Evolutionary conservation across 1,284 basidiomycete genomes (phyloP).

Genomic region (Pseudozyma hubeiensis): DNA sequence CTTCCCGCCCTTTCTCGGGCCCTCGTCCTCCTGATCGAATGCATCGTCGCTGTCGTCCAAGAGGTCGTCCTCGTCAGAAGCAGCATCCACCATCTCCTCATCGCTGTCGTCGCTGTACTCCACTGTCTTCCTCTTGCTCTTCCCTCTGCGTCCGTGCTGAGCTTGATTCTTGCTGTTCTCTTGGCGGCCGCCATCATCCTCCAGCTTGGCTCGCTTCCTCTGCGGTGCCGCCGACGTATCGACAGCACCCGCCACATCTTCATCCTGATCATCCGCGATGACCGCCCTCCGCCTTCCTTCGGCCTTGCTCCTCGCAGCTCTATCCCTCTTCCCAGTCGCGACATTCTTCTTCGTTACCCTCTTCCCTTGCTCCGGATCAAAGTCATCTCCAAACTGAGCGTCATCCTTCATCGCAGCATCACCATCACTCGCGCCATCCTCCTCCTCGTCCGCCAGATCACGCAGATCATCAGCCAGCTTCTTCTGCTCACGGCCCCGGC

Average conservation of each 20-base stretch:
- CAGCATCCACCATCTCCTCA: slow-evolving; percentile 21
- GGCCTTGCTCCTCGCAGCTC: slow-evolving; percentile 10
- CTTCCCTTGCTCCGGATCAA: slow-evolving; percentile 4
- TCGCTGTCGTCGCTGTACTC: slow-evolving; percentile 28
- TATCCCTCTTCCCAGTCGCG: slow-evolving; percentile 12
- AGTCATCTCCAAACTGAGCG: slow-evolving; percentile 6
- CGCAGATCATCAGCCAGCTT: slow-evolving; percentile 24
- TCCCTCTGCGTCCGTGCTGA: slow-evolving; percentile 2
- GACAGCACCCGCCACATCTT: slow-evolving; percentile 6
- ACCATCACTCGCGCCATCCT: slow-evolving; percentile 2
- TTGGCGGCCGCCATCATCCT: background rate
- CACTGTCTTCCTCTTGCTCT: slow-evolving; percentile 2
- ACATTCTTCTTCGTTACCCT: background rate
- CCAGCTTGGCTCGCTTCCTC: slow-evolving; percentile 30
- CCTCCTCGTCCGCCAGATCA: slow-evolving; percentile 26
- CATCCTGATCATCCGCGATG: slow-evolving; percentile 29
- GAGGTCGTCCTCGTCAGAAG: background rate
- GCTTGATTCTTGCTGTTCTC: slow-evolving; percentile 1
- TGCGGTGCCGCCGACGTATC: slow-evolving; percentile 12
- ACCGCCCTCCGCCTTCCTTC: slow-evolving; percentile 12
- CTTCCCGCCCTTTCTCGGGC: slow-evolving; percentile 6
- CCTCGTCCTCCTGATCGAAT: slow-evolving; percentile 10
- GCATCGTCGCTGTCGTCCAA: slow-evolving; percentile 22
- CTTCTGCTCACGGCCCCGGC: slow-evolving; percentile 2
- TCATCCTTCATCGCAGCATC: slow-evolving; percentile 1